These are phyloP conservation scores for Xylaria grammica DNA, from an alignment of 495 filamentous ascomycete genomes.

Conservation along the genomic window DNA sequence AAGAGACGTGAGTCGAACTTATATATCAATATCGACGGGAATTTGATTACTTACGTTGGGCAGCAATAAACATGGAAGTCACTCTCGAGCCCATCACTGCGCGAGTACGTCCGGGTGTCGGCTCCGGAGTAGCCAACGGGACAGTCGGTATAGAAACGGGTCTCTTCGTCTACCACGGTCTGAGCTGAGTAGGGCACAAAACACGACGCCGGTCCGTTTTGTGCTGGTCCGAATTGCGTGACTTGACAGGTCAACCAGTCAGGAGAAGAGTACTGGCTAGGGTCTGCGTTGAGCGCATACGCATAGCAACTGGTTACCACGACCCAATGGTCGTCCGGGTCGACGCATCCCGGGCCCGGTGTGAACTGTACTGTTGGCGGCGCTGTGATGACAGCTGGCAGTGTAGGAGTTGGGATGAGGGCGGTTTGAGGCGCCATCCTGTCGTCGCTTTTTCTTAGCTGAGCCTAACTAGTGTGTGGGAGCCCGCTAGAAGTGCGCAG, in stretches of 20 bases:
- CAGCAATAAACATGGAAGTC: background rate
- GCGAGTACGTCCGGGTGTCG: background rate
- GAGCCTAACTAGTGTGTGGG: background rate
- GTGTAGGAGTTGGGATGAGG: background rate
- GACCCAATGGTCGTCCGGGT: constrained; percentile 23
- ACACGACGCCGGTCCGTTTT: constrained; percentile 8
- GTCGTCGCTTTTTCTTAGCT: constrained; percentile 1
- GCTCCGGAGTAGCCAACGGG: constrained; percentile 15
- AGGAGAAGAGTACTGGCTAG: constrained; percentile 1
- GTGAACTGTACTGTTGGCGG: constrained; percentile 22
- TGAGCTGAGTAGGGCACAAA: constrained; percentile 10
- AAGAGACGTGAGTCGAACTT: background rate
- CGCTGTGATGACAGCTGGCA: constrained; percentile 15
- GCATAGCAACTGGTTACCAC: constrained; percentile 21
- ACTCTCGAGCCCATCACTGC: constrained; percentile 1
- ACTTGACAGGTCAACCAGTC: constrained; percentile 25
- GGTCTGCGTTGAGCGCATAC: background rate
- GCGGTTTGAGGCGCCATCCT: constrained; percentile 8
- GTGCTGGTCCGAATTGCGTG: constrained; percentile 19
- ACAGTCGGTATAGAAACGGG: constrained; percentile 29
- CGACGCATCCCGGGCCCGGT: constrained; percentile 20
- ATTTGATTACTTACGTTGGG: constrained; percentile 19
- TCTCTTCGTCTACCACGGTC: constrained; percentile 44
- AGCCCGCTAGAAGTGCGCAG: background rate
- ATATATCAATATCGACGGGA: background rate